These are phyloP conservation scores for Penicillium griseofulvum DNA, from an alignment of 2,329 filamentous ascomycete species.

Conservation along the genomic window DNA sequence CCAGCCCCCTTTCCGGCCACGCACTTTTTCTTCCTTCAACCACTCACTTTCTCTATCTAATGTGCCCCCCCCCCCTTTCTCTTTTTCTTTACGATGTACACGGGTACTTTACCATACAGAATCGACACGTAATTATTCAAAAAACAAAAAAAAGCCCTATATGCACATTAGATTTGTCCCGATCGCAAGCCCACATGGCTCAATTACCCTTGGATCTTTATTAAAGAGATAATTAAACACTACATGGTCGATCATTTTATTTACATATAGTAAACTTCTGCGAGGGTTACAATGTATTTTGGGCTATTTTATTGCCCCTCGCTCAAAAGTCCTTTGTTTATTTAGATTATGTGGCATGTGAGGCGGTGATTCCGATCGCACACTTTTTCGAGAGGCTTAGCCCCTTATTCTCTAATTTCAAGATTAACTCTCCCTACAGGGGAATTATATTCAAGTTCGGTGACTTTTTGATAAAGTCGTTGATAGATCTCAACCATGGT, in stretches of 20 bases:
- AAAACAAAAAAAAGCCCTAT: conserved; percentile 4
- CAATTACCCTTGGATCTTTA: conserved; percentile 1
- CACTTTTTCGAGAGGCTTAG: conserved; percentile 5
- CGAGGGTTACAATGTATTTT: conserved; percentile 3
- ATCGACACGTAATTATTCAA: conserved; percentile 23
- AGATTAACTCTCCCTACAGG: neutral
- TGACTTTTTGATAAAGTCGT: neutral
- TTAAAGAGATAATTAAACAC: conserved; percentile 5
- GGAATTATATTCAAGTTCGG: neutral
- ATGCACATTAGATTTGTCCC: conserved; percentile 5
- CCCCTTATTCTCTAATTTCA: conserved; percentile 3
- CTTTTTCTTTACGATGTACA: neutral
- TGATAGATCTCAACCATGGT: conserved; percentile 21
- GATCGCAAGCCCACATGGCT: conserved; percentile 16
- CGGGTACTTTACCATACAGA: conserved; percentile 13
- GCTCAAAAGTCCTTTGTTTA: conserved; percentile 14
- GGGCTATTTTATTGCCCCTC: conserved; percentile 6
- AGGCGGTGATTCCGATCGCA: conserved; percentile 24
- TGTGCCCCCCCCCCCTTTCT: conserved; percentile 11
- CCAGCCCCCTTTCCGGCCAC: conserved; percentile 20
- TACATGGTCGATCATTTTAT: conserved; percentile 8
- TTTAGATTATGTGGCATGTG: conserved; percentile 27
- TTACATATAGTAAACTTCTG: neutral
- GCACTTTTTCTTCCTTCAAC: conserved; percentile 19
- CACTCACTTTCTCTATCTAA: conserved; percentile 5